These are phyloP conservation scores for Fusarium nematophilum DNA, from an alignment of 2,329 filamentous ascomycete genomes.

Conservation along the genomic window DNA sequence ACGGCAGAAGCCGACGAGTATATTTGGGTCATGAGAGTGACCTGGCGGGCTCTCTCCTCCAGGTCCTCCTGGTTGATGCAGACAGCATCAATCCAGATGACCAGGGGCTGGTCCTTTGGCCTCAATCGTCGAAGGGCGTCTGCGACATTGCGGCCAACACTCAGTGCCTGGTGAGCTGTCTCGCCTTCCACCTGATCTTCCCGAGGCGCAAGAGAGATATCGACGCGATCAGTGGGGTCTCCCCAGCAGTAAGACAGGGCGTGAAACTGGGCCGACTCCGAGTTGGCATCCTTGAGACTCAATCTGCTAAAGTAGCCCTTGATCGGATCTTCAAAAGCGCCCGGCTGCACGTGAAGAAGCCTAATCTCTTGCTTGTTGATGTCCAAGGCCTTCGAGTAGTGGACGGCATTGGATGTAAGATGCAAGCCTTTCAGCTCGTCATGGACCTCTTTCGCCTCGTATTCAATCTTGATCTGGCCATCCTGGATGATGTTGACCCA, in stretches of 20 bases:
- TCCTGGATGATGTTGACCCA: slow-evolving; percentile 34
- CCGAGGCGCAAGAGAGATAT: background rate
- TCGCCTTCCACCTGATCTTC: accelerated
- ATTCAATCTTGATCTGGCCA: slow-evolving; percentile 26
- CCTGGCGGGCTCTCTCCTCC: slow-evolving; percentile 31
- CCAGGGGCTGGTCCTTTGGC: accelerated
- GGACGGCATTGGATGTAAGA: background rate
- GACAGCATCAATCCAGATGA: slow-evolving; percentile 37
- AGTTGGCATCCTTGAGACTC: background rate
- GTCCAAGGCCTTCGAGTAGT: slow-evolving; percentile 1
- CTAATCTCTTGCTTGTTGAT: slow-evolving; percentile 14
- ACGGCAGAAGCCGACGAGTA: slow-evolving; percentile 15
- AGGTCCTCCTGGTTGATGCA: slow-evolving; percentile 39
- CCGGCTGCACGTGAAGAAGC: slow-evolving; percentile 17
- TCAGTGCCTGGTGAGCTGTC: background rate
- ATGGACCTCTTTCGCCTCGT: background rate
- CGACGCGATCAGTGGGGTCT: slow-evolving; percentile 2
- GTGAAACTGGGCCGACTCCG: background rate
- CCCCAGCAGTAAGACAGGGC: slow-evolving; percentile 35
- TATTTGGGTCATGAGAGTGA: slow-evolving; percentile 30
- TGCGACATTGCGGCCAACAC: slow-evolving; percentile 18
- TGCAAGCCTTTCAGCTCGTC: background rate
- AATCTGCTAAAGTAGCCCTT: slow-evolving; percentile 1
- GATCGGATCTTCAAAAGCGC: slow-evolving; percentile 19
- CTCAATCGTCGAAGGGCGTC: slow-evolving; percentile 17